Evolutionary conservation across 495 filamentous ascomycete species (phyloP), one percentile per base, ranked within the genome.

Genomic region (Penicillium dipodomyicola): DNA sequence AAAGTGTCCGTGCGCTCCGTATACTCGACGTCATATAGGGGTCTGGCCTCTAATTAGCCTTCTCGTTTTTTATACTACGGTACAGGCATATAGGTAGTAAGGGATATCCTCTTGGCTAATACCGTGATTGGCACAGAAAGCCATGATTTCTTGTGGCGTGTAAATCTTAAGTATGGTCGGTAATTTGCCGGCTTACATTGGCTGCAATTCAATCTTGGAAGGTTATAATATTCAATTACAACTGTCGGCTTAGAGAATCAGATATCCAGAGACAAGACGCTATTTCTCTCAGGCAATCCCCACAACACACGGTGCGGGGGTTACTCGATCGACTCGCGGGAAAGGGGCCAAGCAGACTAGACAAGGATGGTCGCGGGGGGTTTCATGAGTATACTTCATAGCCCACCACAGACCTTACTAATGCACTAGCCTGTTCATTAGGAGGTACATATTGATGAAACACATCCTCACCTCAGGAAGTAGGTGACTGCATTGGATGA

Each of bases 31-130:
- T 61, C 59, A 61, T 54, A 39, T 47, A 23, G 44, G 43, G 49
- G 61, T 63, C 61, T 60, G 46, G 61, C 37, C 63, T 60, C 50
- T 60, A 59, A 58, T 63, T 63, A 63, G 56, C 54, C 57, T 29
- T 20, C 23, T 23, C 3, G 22, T 23, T 23, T 22, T 23, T 4
- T 23, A 23, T 23, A 23, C 22, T 23, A 23, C 22, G 22, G 22
- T 23, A 23, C 22, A 23, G 22, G 3, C 4, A 23, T 23, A 25
- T 25, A 25, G 23, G 23, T 25, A 33, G 14, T n/a, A 41, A n/a
- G 2, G 17, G 40, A 1, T 29, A 42, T 42, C 17, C 17, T 20
- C 40, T 42, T 35, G 33, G 33, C 33, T 29, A 30, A 30, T 11
- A 30, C 10, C 9, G 29, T 30, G 29, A 30, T 30, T 30, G 29